Evolutionary conservation across 2,329 filamentous ascomycete species (phyloP).

Genomic region (Ophiocordyceps unilateralis): DNA sequence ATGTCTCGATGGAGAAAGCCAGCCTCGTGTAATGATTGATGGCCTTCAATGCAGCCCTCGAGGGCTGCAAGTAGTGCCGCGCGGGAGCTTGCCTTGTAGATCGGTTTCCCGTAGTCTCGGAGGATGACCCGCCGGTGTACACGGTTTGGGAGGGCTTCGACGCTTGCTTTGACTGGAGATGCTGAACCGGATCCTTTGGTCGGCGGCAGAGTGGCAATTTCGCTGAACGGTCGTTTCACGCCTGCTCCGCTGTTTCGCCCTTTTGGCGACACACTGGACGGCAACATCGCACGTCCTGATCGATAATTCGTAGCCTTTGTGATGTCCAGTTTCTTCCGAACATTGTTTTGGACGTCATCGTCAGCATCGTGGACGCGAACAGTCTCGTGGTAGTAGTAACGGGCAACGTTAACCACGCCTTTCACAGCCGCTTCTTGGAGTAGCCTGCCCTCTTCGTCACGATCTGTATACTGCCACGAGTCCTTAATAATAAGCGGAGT

Average conservation of each 20-base stretch:
- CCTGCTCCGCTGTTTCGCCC: neutral
- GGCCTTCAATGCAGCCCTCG: too few relatives aligned
- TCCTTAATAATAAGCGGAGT: conserved; percentile 26
- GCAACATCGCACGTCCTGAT: neutral
- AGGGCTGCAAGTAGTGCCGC: neutral
- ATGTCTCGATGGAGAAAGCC: too few relatives aligned
- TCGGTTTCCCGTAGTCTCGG: neutral
- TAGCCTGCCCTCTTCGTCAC: conserved; percentile 22
- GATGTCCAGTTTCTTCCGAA: neutral
- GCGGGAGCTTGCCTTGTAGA: neutral
- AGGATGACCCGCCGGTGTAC: neutral
- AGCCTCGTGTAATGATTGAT: too few relatives aligned
- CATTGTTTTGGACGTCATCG: conserved; percentile 12
- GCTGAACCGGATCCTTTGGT: neutral
- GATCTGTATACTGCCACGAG: conserved; percentile 13
- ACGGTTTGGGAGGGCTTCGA: neutral
- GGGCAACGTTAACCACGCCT: conserved; percentile 19
- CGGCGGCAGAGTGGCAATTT: too few relatives aligned
- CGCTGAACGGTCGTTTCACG: too few relatives aligned
- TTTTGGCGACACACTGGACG: neutral
- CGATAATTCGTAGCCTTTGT: neutral
- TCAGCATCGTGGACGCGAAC: conserved; percentile 14
- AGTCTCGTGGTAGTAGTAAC: conserved; percentile 24
- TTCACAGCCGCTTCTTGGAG: conserved; percentile 17
- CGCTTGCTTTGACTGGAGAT: neutral